Base-by-base conservation (phyloP, 768 basidiomycete genomes). In the Hygrophorus pudorinus region DNA sequence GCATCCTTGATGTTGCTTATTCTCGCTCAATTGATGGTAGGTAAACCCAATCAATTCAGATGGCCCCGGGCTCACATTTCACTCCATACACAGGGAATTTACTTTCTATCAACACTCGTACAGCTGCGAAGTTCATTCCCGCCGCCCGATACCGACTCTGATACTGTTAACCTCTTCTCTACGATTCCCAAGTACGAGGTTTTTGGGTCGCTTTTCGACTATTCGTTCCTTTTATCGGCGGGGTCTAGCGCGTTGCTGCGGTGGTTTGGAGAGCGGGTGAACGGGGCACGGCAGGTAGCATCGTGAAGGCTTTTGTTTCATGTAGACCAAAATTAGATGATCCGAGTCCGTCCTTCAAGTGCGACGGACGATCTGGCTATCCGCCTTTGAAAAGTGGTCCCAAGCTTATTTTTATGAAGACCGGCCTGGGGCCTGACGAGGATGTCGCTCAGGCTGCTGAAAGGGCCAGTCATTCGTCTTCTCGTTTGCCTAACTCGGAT, bases 101-200 rank as follows among this genome's bases (percentile, higher is more conserved):
- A 91, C 57, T 73, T 90, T 29, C 74, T 91, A 21, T 81, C 85
- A 3, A 90, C 86, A 0, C 64, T 90, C 38, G 79, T 90, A 10
- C 88, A 91, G 58, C 69, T 91, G 37, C 81, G 87, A 32, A 78
- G 80, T 20, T 80, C 81, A 9, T 88, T 91, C 59, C 88, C 88
- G 2, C 78, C 79, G 0, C 75, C 78, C 1, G 59, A 71, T 1
- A 35, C 51, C 17, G 41, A 21, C 34, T 37, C 47, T 32, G 42
- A 37, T 31, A 46, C 35, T 12, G 46, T 60, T 16, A 84, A 82
- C 52, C 64, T 88, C 18, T 86, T 89, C 55, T 62, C 76, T 12
- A 81, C 80, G 2, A 73, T 89, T 18, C 86, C 86, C 1, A 72
- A 73, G 35, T 88, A 80, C 50, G 75, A 82, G 49, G 67, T 84